Percentiles rank a stretch among this genome's conserved stretches.
phyloP scores from a whole-genome alignment of 192 early-diverging fungal species.

The Entomortierella parvispora region DNA sequence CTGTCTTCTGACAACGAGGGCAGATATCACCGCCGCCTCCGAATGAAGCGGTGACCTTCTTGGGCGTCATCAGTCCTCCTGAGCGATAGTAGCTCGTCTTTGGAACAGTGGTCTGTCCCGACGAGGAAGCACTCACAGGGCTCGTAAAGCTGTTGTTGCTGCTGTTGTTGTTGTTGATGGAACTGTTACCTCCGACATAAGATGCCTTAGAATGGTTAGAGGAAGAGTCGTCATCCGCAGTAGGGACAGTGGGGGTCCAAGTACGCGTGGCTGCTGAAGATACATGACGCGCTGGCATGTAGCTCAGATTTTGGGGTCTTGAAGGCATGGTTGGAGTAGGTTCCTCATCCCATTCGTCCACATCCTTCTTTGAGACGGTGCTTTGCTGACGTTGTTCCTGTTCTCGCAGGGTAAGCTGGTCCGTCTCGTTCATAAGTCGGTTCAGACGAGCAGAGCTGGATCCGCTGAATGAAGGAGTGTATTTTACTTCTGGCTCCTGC shows the following conservation, averaged over 20 bases:
- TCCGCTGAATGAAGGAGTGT: too few relatives aligned
- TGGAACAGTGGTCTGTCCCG: slow-evolving; percentile 4
- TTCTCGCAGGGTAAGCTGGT: slow-evolving; percentile 26
- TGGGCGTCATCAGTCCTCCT: slow-evolving; percentile 43
- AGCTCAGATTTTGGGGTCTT: slow-evolving; percentile 26
- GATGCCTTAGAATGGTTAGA: slow-evolving; percentile 9
- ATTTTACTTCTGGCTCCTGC: slow-evolving; percentile 1
- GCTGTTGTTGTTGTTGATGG: not conserved
- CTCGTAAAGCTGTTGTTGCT: not conserved
- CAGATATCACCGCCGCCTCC: slow-evolving; percentile 60
- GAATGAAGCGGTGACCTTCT: slow-evolving; percentile 22
- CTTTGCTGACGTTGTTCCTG: slow-evolving; percentile 30
- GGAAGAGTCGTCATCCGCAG: not conserved
- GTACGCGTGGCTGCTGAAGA: slow-evolving; percentile 48
- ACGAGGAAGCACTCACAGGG: slow-evolving; percentile 12
- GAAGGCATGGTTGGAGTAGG: slow-evolving; percentile 46
- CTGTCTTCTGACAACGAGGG: slow-evolving; percentile 63
- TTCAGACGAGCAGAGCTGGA: slow-evolving; percentile 10
- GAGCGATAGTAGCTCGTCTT: slow-evolving; percentile 39
- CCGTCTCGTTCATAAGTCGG: slow-evolving; percentile 31
- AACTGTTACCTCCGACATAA: too few relatives aligned
- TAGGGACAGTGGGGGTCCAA: slow-evolving; percentile 29
- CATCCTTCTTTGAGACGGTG: not conserved
- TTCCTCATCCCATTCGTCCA: slow-evolving; percentile 49
- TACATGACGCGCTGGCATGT: slow-evolving; percentile 26